These are phyloP conservation scores for Candida chauliodis DNA, from an alignment of 805 yeast genomes.

Conservation along the genomic window DNA sequence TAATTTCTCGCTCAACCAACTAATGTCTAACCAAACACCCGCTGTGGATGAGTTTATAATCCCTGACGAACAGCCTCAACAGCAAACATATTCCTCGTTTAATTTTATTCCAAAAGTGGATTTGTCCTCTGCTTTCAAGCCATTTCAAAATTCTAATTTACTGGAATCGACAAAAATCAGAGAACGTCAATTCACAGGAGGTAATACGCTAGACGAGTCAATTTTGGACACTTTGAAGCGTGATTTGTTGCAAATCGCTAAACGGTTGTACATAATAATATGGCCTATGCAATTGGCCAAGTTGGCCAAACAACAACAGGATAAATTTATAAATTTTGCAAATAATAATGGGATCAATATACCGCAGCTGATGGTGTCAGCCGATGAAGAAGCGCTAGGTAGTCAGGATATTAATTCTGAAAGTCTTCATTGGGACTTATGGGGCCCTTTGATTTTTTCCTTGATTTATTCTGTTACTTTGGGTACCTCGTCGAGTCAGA, in stretches of 20 bases:
- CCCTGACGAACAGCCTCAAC: slow-evolving; percentile 21
- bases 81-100: slow-evolving; percentile 10
- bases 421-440: slow-evolving; percentile 55
- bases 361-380: slow-evolving; percentile 32
- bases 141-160: slow-evolving; percentile 21
- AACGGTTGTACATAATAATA: slow-evolving; percentile 34
- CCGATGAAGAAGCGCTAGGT: slow-evolving; percentile 30
- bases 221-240: slow-evolving; percentile 50
- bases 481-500: slow-evolving; percentile 45
- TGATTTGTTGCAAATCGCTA: slow-evolving; percentile 34
- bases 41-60: slow-evolving; percentile 32
- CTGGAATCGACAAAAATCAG: slow-evolving; percentile 23
- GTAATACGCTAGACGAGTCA: slow-evolving; percentile 72
- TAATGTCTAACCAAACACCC: slow-evolving; percentile 8
- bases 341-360: slow-evolving; percentile 31
- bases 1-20: no score
- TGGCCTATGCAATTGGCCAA: slow-evolving; percentile 42
- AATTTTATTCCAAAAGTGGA: slow-evolving; percentile 27
- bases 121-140: slow-evolving; percentile 32
- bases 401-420: slow-evolving; percentile 17
- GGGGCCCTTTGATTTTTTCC: slow-evolving; percentile 72
- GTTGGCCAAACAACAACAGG: slow-evolving; percentile 35
- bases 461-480: slow-evolving; percentile 51
- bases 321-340: slow-evolving; percentile 32
- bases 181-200: slow-evolving; percentile 60